These are phyloP conservation scores for Endocalyx cinctus DNA, from an alignment of 2,329 filamentous ascomycete genomes.

Conservation along the genomic window DNA sequence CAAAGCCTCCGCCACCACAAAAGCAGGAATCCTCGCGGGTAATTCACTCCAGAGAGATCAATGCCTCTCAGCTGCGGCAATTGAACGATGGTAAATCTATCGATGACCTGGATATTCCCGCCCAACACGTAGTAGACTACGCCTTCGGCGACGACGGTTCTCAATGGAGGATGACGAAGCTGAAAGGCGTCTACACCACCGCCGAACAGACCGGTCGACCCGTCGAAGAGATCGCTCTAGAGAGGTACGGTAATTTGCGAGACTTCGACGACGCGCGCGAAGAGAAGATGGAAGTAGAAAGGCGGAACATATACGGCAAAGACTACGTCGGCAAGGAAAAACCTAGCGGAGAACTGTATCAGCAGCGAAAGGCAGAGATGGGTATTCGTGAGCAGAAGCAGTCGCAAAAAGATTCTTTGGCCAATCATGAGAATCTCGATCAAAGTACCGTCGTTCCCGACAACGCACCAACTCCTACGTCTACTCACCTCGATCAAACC, in stretches of 20 bases:
- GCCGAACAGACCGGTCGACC: slow-evolving; percentile 68
- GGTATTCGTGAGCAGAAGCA: slow-evolving; percentile 37
- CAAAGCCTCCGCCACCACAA: slow-evolving; percentile 44
- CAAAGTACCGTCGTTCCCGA: slow-evolving; percentile 58
- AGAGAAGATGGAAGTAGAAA: slow-evolving; percentile 85
- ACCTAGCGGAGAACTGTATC: slow-evolving; percentile 80
- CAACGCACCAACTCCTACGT: slow-evolving; percentile 39
- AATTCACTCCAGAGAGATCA: slow-evolving; percentile 78
- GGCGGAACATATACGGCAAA: slow-evolving; percentile 75
- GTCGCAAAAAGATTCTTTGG: slow-evolving; percentile 25
- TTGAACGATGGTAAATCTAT: slow-evolving; percentile 52
- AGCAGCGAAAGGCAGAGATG: slow-evolving; percentile 63
- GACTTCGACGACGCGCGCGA: slow-evolving; percentile 92
- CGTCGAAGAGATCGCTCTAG: slow-evolving; percentile 77
- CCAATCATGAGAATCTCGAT: no score
- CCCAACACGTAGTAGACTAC: slow-evolving; percentile 66
- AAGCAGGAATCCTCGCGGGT: slow-evolving; percentile 62
- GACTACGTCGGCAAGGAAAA: slow-evolving; percentile 82
- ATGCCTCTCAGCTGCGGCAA: slow-evolving; percentile 59
- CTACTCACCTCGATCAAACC: slow-evolving; percentile 65
- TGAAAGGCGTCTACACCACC: slow-evolving; percentile 77
- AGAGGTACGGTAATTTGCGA: slow-evolving; percentile 74
- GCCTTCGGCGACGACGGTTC: slow-evolving; percentile 86
- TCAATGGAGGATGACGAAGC: slow-evolving; percentile 93
- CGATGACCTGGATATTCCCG: slow-evolving; percentile 48